Percentiles rank a stretch among this genome's conserved stretches.
These are phyloP conservation scores for Tuber brumale DNA, from an alignment of 495 filamentous ascomycete species.

Conservation along the genomic window DNA sequence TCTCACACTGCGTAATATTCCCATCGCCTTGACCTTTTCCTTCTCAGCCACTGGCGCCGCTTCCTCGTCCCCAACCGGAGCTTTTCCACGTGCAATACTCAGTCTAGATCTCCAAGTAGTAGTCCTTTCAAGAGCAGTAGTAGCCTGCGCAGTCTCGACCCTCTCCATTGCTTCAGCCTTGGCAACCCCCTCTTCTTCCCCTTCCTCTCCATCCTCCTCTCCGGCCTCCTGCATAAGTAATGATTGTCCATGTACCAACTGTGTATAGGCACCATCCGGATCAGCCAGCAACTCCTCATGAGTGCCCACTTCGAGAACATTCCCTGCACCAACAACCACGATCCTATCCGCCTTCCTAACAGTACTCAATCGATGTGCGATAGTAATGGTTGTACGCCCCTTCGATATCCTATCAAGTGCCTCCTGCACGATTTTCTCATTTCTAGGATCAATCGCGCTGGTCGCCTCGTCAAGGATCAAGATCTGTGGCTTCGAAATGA, in stretches of 20 bases:
- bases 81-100: slow-evolving; percentile 16
- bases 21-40: slow-evolving; percentile 13
- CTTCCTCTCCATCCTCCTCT: slow-evolving; percentile 7
- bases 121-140: slow-evolving; percentile 14
- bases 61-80: slow-evolving; percentile 18
- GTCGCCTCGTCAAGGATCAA: slow-evolving; percentile 82
- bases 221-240: slow-evolving; percentile 41
- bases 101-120: slow-evolving; percentile 33
- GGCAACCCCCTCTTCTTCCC: slow-evolving; percentile 11
- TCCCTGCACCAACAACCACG: slow-evolving; percentile 64
- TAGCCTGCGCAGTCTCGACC: neutral
- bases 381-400: slow-evolving; percentile 73
- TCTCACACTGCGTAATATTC: slow-evolving; percentile 21
- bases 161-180: slow-evolving; percentile 8
- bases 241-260: slow-evolving; percentile 52
- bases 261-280: slow-evolving; percentile 48
- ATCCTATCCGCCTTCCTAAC: slow-evolving; percentile 70
- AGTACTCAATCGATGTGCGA: slow-evolving; percentile 72
- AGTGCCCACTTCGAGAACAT: slow-evolving; percentile 59
- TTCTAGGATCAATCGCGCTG: slow-evolving; percentile 67
- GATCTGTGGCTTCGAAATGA: slow-evolving; percentile 71
- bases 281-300: slow-evolving; percentile 60
- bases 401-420: slow-evolving; percentile 62
- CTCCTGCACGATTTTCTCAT: slow-evolving; percentile 63
- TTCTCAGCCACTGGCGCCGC: slow-evolving; percentile 11